A percentile compares a stretch with the other conserved stretches of the same genome.
Conservation (phyloP, 2,329 filamentous ascomycete species). For the Ophiognomonia clavigignenti-juglandacearum region DNA sequence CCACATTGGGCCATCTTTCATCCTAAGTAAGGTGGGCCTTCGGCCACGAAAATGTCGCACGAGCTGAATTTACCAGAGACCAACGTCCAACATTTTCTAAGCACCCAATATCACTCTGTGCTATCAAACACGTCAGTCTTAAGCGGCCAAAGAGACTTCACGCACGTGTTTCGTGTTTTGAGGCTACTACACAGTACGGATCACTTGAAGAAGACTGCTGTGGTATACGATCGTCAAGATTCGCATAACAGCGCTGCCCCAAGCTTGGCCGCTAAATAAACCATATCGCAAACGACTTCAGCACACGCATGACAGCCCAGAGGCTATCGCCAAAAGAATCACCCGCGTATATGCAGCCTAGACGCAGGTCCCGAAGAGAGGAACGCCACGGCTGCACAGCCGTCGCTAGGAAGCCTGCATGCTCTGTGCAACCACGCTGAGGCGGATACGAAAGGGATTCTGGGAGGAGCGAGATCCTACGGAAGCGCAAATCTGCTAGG, state of each 20-base stretch:
- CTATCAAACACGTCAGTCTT: not conserved
- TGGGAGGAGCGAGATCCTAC: not conserved
- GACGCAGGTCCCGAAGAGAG: conserved; percentile 2
- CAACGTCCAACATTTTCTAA: not conserved
- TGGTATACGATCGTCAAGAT: too few species aligned
- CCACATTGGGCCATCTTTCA: not conserved
- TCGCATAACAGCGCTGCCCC: too few species aligned
- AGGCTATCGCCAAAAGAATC: not conserved
- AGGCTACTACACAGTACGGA: too few species aligned
- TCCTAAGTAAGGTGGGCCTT: not conserved
- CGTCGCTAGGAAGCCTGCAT: conserved; percentile 1
- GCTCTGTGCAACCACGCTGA: not conserved
- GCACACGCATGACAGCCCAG: too few species aligned
- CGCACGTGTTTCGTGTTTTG: not conserved
- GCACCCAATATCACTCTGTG: not conserved
- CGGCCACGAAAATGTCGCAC: not conserved
- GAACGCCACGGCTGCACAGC: not conserved
- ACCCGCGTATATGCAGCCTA: not conserved
- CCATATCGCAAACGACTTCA: too few species aligned
- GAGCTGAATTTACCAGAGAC: not conserved
- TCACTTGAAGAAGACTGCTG: too few species aligned
- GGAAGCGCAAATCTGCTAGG: not conserved
- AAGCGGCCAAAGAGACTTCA: not conserved
- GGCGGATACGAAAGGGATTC: conserved; percentile 5
- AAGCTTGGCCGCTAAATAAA: too few species aligned